phyloP scores from a whole-genome alignment of 2,329 filamentous ascomycete genomes.

The Apiospora arundinis region DNA sequence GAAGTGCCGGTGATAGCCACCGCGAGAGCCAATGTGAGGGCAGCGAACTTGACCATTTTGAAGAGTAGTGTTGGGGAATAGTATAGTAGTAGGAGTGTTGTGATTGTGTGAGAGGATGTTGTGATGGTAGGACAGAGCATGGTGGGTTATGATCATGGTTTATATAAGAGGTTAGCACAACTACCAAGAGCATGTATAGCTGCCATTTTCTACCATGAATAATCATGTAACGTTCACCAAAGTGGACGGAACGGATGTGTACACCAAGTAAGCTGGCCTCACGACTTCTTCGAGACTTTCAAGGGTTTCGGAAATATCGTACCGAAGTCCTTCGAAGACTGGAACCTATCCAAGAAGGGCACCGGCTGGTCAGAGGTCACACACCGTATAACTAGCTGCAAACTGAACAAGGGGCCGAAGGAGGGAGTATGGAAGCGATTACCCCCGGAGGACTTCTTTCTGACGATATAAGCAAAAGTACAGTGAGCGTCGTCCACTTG shows the following conservation, averaged over 20 bases:
- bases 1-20: slow-evolving; percentile 5
- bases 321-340: not conserved
- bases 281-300: too few relatives aligned
- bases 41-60: slow-evolving; percentile 19
- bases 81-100: not conserved
- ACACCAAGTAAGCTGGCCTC: slow-evolving; percentile 10
- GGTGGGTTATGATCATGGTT: not conserved
- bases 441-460: not conserved
- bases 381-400: not conserved
- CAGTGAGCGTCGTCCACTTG: not conserved
- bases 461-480: not conserved
- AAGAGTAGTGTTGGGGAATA: not conserved
- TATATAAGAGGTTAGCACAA: not conserved
- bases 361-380: not conserved
- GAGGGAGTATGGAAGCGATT: not conserved
- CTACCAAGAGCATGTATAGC: not conserved
- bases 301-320: not conserved
- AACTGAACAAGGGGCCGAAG: not conserved
- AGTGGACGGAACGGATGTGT: not conserved
- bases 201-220: not conserved
- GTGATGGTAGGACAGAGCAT: not conserved
- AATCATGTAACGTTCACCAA: not conserved
- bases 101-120: not conserved
- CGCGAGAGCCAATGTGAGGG: slow-evolving; percentile 6
- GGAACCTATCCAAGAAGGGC: not conserved